Conservation (phyloP, 345 rosid genomes). For the Trapa bicornis region DNA sequence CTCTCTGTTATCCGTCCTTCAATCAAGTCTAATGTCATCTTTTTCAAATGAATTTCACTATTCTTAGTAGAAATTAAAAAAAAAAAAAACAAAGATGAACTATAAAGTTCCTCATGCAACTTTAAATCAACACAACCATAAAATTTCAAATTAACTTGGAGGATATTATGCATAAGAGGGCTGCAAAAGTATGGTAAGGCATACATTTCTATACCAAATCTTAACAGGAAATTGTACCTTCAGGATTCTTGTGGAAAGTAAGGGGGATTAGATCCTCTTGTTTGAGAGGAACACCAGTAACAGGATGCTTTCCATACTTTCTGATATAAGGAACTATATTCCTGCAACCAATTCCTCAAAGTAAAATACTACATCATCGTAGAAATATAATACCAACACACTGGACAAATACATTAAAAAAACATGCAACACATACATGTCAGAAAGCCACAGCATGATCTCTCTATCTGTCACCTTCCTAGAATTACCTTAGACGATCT, state of each 20-base stretch:
- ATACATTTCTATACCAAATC: neutral
- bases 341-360: constrained; percentile 30
- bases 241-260: constrained; percentile 69
- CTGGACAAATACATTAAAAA: neutral
- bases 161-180: neutral
- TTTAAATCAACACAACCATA: neutral
- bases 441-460: neutral
- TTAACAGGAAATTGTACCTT: constrained; percentile 34
- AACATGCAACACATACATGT: constrained; percentile 7
- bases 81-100: too few relatives aligned
- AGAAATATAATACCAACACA: neutral
- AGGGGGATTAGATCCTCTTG: constrained; percentile 63
- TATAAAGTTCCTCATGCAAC: neutral
- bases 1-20: neutral
- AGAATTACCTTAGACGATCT: neutral
- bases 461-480: neutral
- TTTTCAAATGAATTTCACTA: too few relatives aligned
- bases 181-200: neutral
- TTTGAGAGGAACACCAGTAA: constrained; percentile 62
- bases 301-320: constrained; percentile 82
- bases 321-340: constrained; percentile 63
- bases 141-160: neutral
- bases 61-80: too few relatives aligned
- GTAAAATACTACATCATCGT: neutral
- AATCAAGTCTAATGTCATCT: neutral